Percentiles rank a stretch among this genome's conserved stretches.
Evolutionary conservation across 352 stramenopile genomes (phyloP).

Genomic region (Phytopythium litorale): DNA sequence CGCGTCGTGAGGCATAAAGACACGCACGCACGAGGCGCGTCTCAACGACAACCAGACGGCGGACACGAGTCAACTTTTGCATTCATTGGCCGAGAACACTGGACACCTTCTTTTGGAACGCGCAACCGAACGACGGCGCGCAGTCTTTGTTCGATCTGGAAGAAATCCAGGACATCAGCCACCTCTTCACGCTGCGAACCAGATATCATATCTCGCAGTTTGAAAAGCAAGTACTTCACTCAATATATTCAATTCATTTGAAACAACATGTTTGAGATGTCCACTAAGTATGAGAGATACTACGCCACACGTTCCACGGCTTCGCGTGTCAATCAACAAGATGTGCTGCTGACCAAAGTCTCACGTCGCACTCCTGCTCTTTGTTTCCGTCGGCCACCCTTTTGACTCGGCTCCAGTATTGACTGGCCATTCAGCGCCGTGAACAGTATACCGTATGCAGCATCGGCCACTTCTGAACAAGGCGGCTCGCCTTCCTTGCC

Average conservation of each 20-base stretch:
- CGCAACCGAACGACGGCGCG: not conserved
- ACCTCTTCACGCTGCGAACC: not conserved
- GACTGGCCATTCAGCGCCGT: too few relatives aligned
- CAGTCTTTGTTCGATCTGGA: not conserved
- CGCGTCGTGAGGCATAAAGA: not conserved
- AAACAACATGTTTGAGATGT: too few relatives aligned
- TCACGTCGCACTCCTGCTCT: not conserved
- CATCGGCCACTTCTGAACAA: conserved; percentile 8
- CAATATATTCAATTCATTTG: too few relatives aligned
- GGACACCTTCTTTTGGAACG: not conserved
- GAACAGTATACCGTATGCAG: not conserved
- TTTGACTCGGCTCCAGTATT: too few relatives aligned
- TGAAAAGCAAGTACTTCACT: not conserved
- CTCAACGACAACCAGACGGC: not conserved
- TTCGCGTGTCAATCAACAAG: conserved; percentile 5
- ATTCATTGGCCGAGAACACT: not conserved
- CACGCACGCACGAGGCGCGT: not conserved
- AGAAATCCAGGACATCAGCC: not conserved
- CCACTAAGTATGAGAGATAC: not conserved
- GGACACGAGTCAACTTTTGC: not conserved
- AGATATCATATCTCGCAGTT: not conserved
- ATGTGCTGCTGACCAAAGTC: not conserved
- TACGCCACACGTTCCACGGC: not conserved
- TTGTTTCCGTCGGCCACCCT: too few relatives aligned
- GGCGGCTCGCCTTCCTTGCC: too few relatives aligned